Evolutionary conservation across 2,329 filamentous ascomycete genomes (phyloP), one percentile per base, ranked within the genome.

Genomic region (Botrytis fragariae): DNA sequence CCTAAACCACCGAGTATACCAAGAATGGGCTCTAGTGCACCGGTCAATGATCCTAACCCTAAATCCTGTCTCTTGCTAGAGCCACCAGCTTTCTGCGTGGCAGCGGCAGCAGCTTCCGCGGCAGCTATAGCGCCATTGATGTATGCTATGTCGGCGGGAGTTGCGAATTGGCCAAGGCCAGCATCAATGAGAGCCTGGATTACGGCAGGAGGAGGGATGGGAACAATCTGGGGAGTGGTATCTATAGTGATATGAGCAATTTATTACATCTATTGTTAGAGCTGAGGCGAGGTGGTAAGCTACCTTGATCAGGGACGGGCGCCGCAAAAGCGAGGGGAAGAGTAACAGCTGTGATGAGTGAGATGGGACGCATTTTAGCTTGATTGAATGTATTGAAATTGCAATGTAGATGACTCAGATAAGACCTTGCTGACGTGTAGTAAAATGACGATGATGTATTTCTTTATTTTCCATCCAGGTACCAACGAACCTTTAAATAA

Each of bases 291-390:
- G 10, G 5, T 4, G 8, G 2, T 4, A 25, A 8, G 18, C 25
- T 64, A 64, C 20, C 29, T 42, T 37, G 14, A 32, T 35, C 44
- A 42, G 59, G 59, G 4, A 71, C n/a, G 10, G 69, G 70, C 10
- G 70, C 61, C 16, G 70, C 45, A 44, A 72, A 61, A 32, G n/a
- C 8, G n/a, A 72, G 61, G 14, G 70, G 70, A 6, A 72, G 37
- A 22, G 67, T 48, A 7, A 18, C 3, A 32, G 61, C 37, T 14
- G 61, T 20, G 45, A 72, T 35, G 37, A 72, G n/a, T 32, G 61
- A 42, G 22, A 65, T 59, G 8, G 37, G 22, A 45, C 29, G 70
- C 70, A 72, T 72, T 45, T 70, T 70, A 12, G 4, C 10, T 42
- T 16, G 18, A 1, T 7, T 9, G 37, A 57, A 48, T 42, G 3